These are phyloP conservation scores for Polytrichum commune DNA, from an alignment of 225 moss, liverwort and hornwort genomes.

Conservation along the genomic window DNA sequence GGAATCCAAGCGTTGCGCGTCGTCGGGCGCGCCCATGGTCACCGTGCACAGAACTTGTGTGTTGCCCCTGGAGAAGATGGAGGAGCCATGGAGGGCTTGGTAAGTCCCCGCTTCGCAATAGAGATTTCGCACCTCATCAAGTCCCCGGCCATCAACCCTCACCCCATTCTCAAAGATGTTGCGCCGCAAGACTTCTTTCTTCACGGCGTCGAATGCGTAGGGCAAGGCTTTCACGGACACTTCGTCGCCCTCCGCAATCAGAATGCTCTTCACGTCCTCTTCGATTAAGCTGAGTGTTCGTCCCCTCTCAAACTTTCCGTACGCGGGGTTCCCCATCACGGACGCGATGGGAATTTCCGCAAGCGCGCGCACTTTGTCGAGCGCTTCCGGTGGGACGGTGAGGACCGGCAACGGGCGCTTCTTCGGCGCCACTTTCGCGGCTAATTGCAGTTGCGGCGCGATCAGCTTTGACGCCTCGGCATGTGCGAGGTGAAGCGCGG, in stretches of 20 bases:
- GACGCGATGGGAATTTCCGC: slow-evolving; percentile 62
- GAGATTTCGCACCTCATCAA: slow-evolving; percentile 65
- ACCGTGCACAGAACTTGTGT: slow-evolving; percentile 96
- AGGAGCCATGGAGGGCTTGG: slow-evolving; percentile 84
- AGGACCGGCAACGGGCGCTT: slow-evolving; percentile 66
- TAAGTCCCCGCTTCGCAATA: slow-evolving; percentile 83
- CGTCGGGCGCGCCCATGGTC: slow-evolving; percentile 93
- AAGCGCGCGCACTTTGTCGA: slow-evolving; percentile 60
- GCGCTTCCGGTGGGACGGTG: slow-evolving; percentile 57
- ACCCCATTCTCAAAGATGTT: slow-evolving; percentile 65
- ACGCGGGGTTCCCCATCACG: slow-evolving; percentile 74
- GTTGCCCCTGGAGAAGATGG: slow-evolving; percentile 87
- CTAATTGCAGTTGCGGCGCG: slow-evolving; percentile 66
- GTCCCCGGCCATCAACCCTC: slow-evolving; percentile 76
- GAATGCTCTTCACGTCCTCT: slow-evolving; percentile 49
- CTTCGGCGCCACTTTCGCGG: slow-evolving; percentile 65
- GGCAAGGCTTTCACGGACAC: slow-evolving; percentile 37
- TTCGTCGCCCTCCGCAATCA: slow-evolving; percentile 64
- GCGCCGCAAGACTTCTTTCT: slow-evolving; percentile 71
- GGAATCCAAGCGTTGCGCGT: slow-evolving; percentile 86
- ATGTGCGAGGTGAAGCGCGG: slow-evolving; percentile 81
- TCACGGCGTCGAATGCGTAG: slow-evolving; percentile 78
- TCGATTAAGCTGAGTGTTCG: slow-evolving; percentile 68
- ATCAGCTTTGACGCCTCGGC: slow-evolving; percentile 80
- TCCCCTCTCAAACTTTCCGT: slow-evolving; percentile 95